Base-by-base conservation (phyloP, 2,329 filamentous ascomycete species). In the Chaetomium sp. region DNA sequence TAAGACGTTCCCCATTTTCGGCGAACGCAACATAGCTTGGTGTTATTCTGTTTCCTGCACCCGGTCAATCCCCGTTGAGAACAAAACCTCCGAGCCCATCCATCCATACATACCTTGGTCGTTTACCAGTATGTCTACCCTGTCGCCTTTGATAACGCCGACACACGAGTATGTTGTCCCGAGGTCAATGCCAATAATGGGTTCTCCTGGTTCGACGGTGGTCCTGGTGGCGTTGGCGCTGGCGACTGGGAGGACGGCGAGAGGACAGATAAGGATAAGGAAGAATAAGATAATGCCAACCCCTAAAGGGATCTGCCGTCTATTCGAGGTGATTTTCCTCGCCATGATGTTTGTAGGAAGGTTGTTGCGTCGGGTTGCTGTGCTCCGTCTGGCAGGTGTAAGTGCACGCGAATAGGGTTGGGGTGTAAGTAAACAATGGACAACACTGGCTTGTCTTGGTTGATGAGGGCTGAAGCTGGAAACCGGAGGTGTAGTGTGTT, bases 1-100 rank as follows among this genome's bases (percentile, higher is more conserved):
- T 93, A 70, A 99, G 85, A 76, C 95, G 90, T 82, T 98, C 95
- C 70, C 97, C 93, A 74, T 97, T 62, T 4, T 64, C 93, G 78
- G 93, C 97, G 80, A 96, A 97, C 74, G 92, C 93, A 75, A 97
- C 93, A 81, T 95, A 97, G 70, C 92, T 96, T 60, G 93, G 93
- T 74, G 93, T 97, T 73, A 96, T 96, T 82, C 92, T 90, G 86
- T 96, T 93, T 84, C 93, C 92, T 75, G 58, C 29, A 29, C 12
- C 16, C 47, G 62, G 58, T 56, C 29, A 63, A 62, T 19, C 13
- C 13, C 16, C 1, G 31, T 56, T 19, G 13, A 16, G 9, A 10
- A 2, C 3, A 25, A 29, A 27, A 16, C n/a, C n/a, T 19, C 21
- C 7, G n/a, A 9, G n/a, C 35, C 21, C 23, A 27, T 13, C 4